Conservation (phyloP, 108 stramenopile genomes). For the Skeletonema menzelii region DNA sequence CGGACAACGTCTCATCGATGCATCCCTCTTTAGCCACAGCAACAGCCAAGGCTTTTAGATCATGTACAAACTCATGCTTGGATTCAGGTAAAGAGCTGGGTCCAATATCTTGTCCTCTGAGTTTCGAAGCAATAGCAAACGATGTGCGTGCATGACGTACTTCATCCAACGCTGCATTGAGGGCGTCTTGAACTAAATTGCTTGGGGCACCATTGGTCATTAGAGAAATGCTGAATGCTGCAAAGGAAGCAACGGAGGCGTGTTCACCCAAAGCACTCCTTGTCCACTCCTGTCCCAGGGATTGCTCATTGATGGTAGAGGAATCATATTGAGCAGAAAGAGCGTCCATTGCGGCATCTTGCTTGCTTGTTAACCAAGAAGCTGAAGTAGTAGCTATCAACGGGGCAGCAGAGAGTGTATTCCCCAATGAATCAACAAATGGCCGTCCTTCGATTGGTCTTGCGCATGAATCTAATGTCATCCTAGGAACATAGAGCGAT, state of each 20-base stretch:
- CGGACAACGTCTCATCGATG: constrained; percentile 60
- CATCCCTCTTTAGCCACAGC: constrained; percentile 58
- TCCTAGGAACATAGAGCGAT: not conserved
- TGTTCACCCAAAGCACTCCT: constrained; percentile 55
- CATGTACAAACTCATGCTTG: constrained; percentile 34
- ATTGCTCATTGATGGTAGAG: not conserved
- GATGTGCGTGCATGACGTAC: constrained; percentile 54
- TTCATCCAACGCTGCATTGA: constrained; percentile 55
- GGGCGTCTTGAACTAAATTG: constrained; percentile 50
- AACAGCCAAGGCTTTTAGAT: constrained; percentile 48
- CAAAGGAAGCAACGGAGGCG: constrained; percentile 60
- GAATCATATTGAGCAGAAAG: not conserved
- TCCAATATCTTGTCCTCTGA: constrained; percentile 34
- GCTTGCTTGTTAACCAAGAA: not conserved
- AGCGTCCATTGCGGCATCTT: not conserved
- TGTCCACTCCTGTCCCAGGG: constrained; percentile 44
- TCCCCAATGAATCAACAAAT: constrained; percentile 46
- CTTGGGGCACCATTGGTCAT: constrained; percentile 61
- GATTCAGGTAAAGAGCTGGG: constrained; percentile 51
- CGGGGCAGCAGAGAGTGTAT: constrained; percentile 14
- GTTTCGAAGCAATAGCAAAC: constrained; percentile 47
- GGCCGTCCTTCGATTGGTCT: constrained; percentile 50
- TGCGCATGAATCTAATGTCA: not conserved
- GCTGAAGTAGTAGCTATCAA: not conserved
- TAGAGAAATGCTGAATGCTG: constrained; percentile 56